Percentiles rank a stretch among this genome's conserved stretches.
Evolutionary conservation across 345 rosid species (phyloP).

Genomic region (Boechera divaricarpa): DNA sequence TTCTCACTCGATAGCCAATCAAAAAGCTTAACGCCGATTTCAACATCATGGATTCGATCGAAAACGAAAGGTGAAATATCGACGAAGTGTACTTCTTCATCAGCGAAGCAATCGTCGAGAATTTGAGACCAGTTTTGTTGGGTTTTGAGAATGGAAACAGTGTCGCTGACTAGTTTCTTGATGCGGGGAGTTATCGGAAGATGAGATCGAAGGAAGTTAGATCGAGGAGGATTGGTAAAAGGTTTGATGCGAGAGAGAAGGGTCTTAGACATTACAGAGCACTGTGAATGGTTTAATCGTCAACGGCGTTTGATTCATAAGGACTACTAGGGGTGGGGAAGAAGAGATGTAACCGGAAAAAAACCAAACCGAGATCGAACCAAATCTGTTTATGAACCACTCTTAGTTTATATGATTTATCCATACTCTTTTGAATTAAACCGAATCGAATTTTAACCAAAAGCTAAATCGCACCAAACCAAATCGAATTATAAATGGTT

Average conservation of each 20-base stretch:
- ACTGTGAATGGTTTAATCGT: conserved; percentile 18
- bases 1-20: conserved; percentile 55
- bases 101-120: conserved; percentile 45
- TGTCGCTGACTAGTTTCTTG: conserved; percentile 54
- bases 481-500: too few species aligned
- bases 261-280: conserved; percentile 66
- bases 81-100: conserved; percentile 50
- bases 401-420: neutral
- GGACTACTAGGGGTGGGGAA: neutral
- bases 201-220: conserved; percentile 28
- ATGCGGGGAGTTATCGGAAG: conserved; percentile 47
- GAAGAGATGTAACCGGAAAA: neutral
- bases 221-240: conserved; percentile 39
- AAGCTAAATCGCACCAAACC: too few species aligned
- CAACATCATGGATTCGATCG: conserved; percentile 65
- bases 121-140: conserved; percentile 54
- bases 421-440: too few species aligned
- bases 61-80: conserved; percentile 70
- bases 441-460: too few species aligned
- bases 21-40: conserved; percentile 65
- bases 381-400: neutral
- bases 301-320: conserved; percentile 25
- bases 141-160: conserved; percentile 60
- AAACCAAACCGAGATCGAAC: conserved; percentile 1
- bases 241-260: conserved; percentile 80